Evolutionary conservation across 176 grass and related monocot species (phyloP), one percentile per base, ranked within the genome.

Genomic region (Juncus inflexus): DNA sequence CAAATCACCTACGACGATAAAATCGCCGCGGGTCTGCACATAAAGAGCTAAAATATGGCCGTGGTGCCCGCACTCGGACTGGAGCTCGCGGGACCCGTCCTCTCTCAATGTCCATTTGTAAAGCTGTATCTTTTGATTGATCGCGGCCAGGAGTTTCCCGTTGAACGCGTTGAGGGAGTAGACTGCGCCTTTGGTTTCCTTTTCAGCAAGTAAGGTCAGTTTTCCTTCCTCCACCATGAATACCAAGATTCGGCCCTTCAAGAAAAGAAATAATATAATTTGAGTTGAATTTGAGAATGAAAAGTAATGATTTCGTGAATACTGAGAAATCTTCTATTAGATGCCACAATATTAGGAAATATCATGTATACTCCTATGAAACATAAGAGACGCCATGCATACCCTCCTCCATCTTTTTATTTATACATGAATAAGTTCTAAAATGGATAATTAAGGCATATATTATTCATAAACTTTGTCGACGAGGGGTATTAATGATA

Each of bases 81-180:
- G 91, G 73, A 96, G 50, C 36, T 96, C 91, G 28, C 81, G 87
- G 3, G 87, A 86, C 51, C 78, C 82, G 64, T 91, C 82, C 13
- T 96, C 91, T 51, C 84, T 65, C 6, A 72, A 75, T 61, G 78
- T 75, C 87, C 79, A 91, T 73, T 96, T 96, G 12, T 91, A 91
- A 37, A 96, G 61, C 35, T 96, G 91, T 45, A 96, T 96, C 70
- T 91, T 96, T 77, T 96, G 84, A 75, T 96, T 96, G 63, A 96
- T 96, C 35, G 91, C 87, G 15, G 91, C 91, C 16, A 96, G 83
- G 71, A 96, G 76, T 64, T 91, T 96, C 15, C 91, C 91, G 58
- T 86, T 91, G 63, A 91, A 96, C 66, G 91, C 76, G 64, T 96
- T 96, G 42, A 97, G 64, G 0, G 84, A 89, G 81, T 97, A 97